These are phyloP conservation scores for Hirschioporus abietinus DNA, from an alignment of 768 basidiomycete species.

Conservation along the genomic window DNA sequence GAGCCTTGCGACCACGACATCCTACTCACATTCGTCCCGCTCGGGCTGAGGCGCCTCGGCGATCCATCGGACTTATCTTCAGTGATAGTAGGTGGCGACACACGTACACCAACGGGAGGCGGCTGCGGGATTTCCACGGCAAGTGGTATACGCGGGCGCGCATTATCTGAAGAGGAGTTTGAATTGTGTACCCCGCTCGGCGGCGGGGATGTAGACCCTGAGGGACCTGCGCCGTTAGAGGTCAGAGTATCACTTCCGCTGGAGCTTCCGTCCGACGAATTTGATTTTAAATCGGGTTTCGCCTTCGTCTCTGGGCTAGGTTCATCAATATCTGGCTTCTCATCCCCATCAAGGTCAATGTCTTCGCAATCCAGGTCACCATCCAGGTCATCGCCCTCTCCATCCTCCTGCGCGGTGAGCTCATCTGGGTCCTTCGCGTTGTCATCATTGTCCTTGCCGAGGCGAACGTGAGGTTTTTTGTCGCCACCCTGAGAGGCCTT, in stretches of 20 bases:
- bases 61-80: background rate
- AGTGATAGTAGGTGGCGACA: background rate
- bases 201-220: background rate
- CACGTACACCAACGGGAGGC: background rate
- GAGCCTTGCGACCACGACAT: background rate
- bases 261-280: background rate
- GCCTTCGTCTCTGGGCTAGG: background rate
- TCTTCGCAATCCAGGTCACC: background rate
- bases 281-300: background rate
- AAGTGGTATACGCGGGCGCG: background rate
- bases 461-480: background rate
- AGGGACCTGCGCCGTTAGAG: background rate
- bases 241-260: background rate
- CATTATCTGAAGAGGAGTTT: background rate
- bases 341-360: background rate
- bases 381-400: background rate
- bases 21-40: background rate
- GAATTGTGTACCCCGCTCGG: background rate
- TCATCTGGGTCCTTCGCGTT: background rate
- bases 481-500: background rate
- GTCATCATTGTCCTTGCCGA: background rate
- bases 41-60: background rate
- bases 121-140: background rate
- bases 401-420: background rate
- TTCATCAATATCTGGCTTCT: background rate